Base-by-base conservation (phyloP, 345 rosid species). In the Eutrema heterophyllum region DNA sequence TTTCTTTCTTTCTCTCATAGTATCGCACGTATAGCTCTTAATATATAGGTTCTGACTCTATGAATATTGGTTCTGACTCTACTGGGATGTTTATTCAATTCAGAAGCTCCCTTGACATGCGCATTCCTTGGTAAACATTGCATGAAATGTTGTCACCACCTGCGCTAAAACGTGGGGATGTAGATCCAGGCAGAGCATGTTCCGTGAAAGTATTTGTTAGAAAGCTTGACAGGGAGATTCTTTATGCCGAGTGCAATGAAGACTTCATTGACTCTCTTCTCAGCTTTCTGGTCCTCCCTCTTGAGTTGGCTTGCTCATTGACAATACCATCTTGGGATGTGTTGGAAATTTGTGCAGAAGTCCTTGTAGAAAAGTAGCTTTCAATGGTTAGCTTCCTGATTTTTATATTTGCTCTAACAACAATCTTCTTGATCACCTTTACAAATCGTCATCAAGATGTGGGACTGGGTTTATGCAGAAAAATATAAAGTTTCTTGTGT, bases 221-320 rank as follows among this genome's bases (percentile, higher is more conserved):
- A n/a, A 70, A 70, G 58, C 2, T 48, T 8, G 74, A 70, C 2
- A 46, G 1, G 6, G 9, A n/a, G 39, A 48, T 58, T 46, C 38
- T 70, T 14, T 57, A 70, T 9, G 74, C 16, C 0, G 73, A 70
- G 16, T 57, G 74, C 8, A 57, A 0, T 43, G 64, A 55, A 68
- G 64, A 43, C 44, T 43, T 68, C 33, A 0, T 55, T 55, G 54
- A 68, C 10, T 68, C 24, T 16, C 73, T 68, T 55, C 64, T 55
- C 10, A 43, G n/a, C 15, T 68, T 68, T 43, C 73, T 68, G 3
- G 21, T 32, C 3, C 53, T 30, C 10, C 73, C 54, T 43, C 54
- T 55, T 13, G 54, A 56, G 73, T 21, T 33, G 36, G 55, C 53
- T 0, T 66, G 48, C 36, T 50, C 70, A 38, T 50, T 66, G 41